Evolutionary conservation across 345 rosid genomes (phyloP).

Genomic region (Psidium guajava): DNA sequence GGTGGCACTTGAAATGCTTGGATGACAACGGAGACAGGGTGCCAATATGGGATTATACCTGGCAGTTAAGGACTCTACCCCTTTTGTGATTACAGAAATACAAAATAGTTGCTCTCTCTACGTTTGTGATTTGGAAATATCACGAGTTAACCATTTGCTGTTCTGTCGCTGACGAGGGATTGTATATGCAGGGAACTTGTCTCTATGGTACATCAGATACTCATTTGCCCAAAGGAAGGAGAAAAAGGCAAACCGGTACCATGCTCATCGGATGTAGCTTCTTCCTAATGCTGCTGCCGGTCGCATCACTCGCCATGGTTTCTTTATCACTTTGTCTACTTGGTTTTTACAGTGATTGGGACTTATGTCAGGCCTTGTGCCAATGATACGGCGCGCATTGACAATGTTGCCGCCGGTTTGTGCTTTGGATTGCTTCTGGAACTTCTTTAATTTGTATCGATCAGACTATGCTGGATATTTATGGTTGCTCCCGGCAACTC

Average conservation of each 20-base stretch:
- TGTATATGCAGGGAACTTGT: constrained; percentile 24
- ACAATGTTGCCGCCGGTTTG: background rate
- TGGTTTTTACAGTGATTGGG: background rate
- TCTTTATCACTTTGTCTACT: background rate
- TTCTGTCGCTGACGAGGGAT: background rate
- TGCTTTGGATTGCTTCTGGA: background rate
- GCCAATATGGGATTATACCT: constrained; percentile 19
- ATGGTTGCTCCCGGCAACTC: background rate
- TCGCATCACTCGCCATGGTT: background rate
- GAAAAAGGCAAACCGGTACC: background rate
- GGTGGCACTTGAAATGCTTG: constrained; percentile 23
- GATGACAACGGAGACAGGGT: constrained; percentile 27
- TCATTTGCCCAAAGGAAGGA: constrained; percentile 23
- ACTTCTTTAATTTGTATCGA: background rate
- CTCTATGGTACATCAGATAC: constrained; percentile 12
- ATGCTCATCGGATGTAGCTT: background rate
- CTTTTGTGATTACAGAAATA: background rate
- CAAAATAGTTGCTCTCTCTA: background rate
- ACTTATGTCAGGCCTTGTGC: background rate
- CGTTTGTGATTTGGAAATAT: background rate
- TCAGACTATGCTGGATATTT: background rate
- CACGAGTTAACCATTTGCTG: background rate
- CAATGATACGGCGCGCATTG: background rate
- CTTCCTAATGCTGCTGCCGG: background rate
- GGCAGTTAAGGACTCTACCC: constrained; percentile 30